phyloP scores from a whole-genome alignment of 1,284 basidiomycete species.

The Tylopilus sp. region DNA sequence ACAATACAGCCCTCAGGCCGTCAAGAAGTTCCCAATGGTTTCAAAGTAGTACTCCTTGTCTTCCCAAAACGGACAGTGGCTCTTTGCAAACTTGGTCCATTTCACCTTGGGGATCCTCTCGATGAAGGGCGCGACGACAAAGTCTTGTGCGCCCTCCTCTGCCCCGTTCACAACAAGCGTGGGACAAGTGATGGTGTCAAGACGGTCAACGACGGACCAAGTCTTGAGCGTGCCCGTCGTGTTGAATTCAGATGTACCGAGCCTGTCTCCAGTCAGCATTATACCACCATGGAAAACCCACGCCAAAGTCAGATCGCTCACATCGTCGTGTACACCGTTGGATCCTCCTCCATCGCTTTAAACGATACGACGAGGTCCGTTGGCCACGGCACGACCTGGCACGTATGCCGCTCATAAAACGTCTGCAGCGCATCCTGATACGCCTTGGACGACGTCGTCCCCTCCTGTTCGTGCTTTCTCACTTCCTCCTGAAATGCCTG shows the following conservation, averaged over 20 bases:
- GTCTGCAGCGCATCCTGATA: constrained; percentile 34
- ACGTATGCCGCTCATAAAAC: constrained; percentile 34
- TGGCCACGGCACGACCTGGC: constrained; percentile 36
- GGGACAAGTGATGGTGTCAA: constrained; percentile 41
- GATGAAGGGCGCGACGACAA: constrained; percentile 44
- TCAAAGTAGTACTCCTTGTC: constrained; percentile 11
- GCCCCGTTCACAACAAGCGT: constrained; percentile 48
- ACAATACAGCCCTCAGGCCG: not conserved
- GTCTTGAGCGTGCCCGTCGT: constrained; percentile 42
- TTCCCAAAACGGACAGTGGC: constrained; percentile 44
- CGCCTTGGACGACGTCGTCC: constrained; percentile 34
- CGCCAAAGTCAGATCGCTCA: constrained; percentile 7
- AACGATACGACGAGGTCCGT: constrained; percentile 33
- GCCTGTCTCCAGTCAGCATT: constrained; percentile 33
- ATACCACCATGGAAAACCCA: too few relatives aligned
- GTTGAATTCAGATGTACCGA: constrained; percentile 45
- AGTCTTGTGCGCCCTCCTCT: constrained; percentile 47
- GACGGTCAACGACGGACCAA: constrained; percentile 44
- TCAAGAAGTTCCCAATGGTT: not conserved
- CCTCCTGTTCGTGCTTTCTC: constrained; percentile 38
- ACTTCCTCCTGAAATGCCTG: constrained; percentile 31
- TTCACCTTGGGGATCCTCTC: constrained; percentile 41
- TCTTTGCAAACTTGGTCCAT: constrained; percentile 47
- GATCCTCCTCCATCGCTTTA: constrained; percentile 30
- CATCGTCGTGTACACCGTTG: constrained; percentile 41